These are phyloP conservation scores for Myxozyma nipponensis DNA, from an alignment of 805 yeast genomes.

Conservation along the genomic window DNA sequence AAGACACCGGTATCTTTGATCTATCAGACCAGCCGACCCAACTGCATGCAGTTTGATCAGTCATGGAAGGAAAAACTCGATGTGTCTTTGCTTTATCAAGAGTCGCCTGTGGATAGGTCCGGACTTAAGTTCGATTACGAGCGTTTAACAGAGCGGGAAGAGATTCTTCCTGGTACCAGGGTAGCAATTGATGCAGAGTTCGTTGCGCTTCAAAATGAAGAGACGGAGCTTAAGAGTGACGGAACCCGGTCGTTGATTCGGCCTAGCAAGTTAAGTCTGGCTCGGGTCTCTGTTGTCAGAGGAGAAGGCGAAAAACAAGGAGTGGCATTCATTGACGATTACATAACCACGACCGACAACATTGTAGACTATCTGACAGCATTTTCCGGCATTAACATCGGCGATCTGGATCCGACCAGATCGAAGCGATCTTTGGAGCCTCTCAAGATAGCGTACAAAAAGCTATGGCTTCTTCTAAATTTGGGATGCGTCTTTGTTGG, in stretches of 20 bases:
- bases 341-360: conserved; percentile 62
- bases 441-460: conserved; percentile 68
- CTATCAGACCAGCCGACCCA: conserved; percentile 48
- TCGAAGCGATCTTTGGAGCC: conserved; percentile 71
- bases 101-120: conserved; percentile 56
- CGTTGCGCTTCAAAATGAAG: conserved; percentile 75
- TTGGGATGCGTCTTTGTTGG: conserved; percentile 92
- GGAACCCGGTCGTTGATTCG: conserved; percentile 67
- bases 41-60: conserved; percentile 40
- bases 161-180: conserved; percentile 69
- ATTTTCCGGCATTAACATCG: conserved; percentile 90
- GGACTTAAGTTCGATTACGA: conserved; percentile 59
- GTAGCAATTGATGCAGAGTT: conserved; percentile 97
- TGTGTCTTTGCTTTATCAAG: conserved; percentile 64
- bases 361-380: conserved; percentile 84
- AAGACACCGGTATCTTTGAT: conserved; percentile 72
- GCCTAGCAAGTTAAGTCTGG: conserved; percentile 74
- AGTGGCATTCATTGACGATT: conserved; percentile 86
- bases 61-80: conserved; percentile 53
- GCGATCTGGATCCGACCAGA: conserved; percentile 70
- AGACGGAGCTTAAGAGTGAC: conserved; percentile 67
- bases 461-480: conserved; percentile 84
- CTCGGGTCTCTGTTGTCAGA: conserved; percentile 81
- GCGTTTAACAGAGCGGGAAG: conserved; percentile 61
- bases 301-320: conserved; percentile 60